Evolutionary conservation across 805 yeast genomes (phyloP).

Genomic region (Starmerella scarabaei): DNA sequence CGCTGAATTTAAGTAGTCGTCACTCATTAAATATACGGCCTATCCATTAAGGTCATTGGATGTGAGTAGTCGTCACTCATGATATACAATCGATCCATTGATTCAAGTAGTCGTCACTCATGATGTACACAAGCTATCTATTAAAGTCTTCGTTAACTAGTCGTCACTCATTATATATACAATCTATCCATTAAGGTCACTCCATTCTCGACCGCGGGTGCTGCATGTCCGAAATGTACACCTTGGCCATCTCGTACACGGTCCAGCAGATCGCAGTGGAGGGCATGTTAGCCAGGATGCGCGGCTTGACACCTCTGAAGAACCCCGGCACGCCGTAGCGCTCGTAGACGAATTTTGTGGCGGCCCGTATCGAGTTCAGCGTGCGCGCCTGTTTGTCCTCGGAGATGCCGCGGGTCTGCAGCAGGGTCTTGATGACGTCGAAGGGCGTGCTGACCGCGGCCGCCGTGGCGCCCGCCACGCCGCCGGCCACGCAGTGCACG

Average conservation of each 20-base stretch:
- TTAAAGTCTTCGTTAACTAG: too few species aligned
- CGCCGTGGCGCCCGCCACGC: conserved; percentile 85
- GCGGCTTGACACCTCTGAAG: conserved; percentile 73
- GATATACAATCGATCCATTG: too few species aligned
- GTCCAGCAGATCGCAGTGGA: conserved; percentile 97
- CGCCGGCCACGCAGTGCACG: conserved; percentile 85
- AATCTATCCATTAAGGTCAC: too few species aligned
- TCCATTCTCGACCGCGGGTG: too few species aligned
- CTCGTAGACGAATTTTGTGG: conserved; percentile 50
- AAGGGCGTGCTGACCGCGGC: conserved; percentile 92
- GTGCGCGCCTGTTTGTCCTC: conserved; percentile 31
- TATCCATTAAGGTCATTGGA: too few species aligned
- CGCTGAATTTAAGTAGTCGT: too few species aligned
- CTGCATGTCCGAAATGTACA: conserved; percentile 34
- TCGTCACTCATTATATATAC: too few species aligned
- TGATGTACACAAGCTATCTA: too few species aligned
- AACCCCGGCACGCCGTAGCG: conserved; percentile 45
- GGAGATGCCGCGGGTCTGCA: conserved; percentile 59
- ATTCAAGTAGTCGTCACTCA: too few species aligned
- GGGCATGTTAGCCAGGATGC: conserved; percentile 87
- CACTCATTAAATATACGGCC: too few species aligned
- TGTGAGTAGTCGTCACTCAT: too few species aligned
- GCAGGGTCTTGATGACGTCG: conserved; percentile 77
- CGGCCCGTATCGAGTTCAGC: conserved; percentile 56
- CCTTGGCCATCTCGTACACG: conserved; percentile 92